A percentile compares a stretch with the other conserved stretches of the same genome.
Conservation (phyloP, 2,329 filamentous ascomycete species). For the Pseudogymnoascus sp. region DNA sequence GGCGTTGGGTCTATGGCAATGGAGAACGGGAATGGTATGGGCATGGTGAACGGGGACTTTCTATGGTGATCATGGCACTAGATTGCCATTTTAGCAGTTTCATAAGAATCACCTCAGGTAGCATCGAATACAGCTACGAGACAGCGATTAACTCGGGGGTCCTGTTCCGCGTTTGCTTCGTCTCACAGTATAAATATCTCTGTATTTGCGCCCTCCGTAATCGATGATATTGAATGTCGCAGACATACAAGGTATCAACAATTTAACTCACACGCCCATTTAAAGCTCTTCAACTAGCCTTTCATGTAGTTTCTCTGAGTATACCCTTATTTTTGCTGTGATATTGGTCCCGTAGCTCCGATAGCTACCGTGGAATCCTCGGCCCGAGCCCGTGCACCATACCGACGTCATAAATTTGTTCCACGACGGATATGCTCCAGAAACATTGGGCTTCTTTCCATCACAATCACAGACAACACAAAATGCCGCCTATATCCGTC, state of each 20-base stretch:
- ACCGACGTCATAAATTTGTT: constrained; percentile 6
- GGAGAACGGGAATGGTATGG: not conserved
- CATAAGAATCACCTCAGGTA: not conserved
- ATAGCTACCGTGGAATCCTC: not conserved
- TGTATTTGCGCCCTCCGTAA: not conserved
- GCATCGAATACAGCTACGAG: not conserved
- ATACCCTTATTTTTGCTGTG: not conserved
- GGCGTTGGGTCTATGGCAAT: constrained; percentile 8
- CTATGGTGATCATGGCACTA: not conserved
- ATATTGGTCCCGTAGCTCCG: not conserved
- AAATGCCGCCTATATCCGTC: not conserved
- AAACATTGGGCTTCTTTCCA: not conserved
- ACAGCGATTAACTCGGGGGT: not conserved
- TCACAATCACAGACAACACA: not conserved
- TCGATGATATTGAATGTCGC: not conserved
- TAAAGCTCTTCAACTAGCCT: not conserved
- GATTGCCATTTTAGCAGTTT: constrained; percentile 4
- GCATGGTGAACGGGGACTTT: not conserved
- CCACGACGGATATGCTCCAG: not conserved
- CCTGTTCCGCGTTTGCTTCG: not conserved
- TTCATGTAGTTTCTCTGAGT: not conserved
- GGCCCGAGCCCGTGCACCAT: not conserved
- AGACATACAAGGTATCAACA: not conserved
- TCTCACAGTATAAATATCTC: not conserved
- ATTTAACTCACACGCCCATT: not conserved